Base-by-base conservation (phyloP, 2,329 filamentous ascomycete genomes). In the Didymella keratinophila region DNA sequence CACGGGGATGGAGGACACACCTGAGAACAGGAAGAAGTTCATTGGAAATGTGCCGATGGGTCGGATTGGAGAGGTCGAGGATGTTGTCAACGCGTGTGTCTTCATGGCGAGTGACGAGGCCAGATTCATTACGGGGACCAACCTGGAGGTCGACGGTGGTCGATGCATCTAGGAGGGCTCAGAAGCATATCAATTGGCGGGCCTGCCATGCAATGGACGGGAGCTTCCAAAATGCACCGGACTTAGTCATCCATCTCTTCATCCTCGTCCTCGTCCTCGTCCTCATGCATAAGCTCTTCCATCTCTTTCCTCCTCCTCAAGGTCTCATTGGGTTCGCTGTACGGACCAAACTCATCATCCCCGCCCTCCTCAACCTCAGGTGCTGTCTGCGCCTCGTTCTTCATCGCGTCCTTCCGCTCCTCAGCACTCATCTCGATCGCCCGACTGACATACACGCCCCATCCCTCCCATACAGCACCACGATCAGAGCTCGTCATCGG, bases 1-100 rank as follows among this genome's bases (percentile, higher is more conserved):
- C 64, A 79, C 86, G 0, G 86, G 86, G 2, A 86, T 88, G 63
- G 80, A 86, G 14, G 84, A 88, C 52, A 90, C 87, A 0, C 81
- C 83, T 0, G 82, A 78, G 44, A 86, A 85, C 60, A 75, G 80
- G 50, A 76, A 76, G 57, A 81, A 81, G 61, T 81, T 86, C 58
- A 80, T 86, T 51, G 73, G 72, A 7, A 85, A 87, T 65, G 84
- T 87, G 1, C 86, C 86, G 0, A 83, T 84, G 78, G 85, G 85
- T 0, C 77, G 74, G 32, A 87, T 88, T 81, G 86, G 86, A 0
- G 82, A 84, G 68, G 82, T 84, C 0, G 84, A 83, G 76, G 86
- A 88, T 71, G 83, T 88, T 5, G 83, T 85, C 0, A 80, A 85
- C 69, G 80, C 84, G 1, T 84, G 81, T 5, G 66, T 84, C 12